A percentile compares a stretch with the other conserved stretches of the same genome.
phyloP scores from a whole-genome alignment of 352 stramenopile genomes.

The Phytopythium montanum region DNA sequence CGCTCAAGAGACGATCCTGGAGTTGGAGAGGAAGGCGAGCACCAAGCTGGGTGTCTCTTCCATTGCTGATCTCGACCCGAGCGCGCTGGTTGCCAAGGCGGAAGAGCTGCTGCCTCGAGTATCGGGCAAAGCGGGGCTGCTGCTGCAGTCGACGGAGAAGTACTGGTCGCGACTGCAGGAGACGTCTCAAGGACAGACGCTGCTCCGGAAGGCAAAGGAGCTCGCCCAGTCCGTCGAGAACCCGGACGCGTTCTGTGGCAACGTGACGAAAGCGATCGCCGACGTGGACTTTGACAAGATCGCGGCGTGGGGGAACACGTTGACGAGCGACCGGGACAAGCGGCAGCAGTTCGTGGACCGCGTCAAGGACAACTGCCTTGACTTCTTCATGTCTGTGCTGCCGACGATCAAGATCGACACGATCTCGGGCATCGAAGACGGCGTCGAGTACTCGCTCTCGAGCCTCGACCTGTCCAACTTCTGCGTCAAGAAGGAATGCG shows the following conservation, averaged over 20 bases:
- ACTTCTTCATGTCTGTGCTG: constrained; percentile 85
- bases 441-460: constrained; percentile 72
- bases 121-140: constrained; percentile 38
- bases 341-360: constrained; percentile 75
- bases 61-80: constrained; percentile 51
- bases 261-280: constrained; percentile 64
- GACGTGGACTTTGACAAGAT: constrained; percentile 72
- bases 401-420: constrained; percentile 82
- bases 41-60: constrained; percentile 55
- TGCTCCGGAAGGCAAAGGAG: constrained; percentile 68
- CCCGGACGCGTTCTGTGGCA: constrained; percentile 63
- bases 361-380: constrained; percentile 80
- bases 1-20: constrained; percentile 46
- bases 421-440: constrained; percentile 74
- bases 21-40: constrained; percentile 59
- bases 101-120: constrained; percentile 64
- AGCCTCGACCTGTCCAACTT: constrained; percentile 83
- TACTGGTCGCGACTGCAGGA: constrained; percentile 72
- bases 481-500: constrained; percentile 78
- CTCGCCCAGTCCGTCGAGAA: constrained; percentile 75
- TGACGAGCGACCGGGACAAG: constrained; percentile 61
- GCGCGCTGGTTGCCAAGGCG: constrained; percentile 49
- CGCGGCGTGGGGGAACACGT: constrained; percentile 53
- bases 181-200: constrained; percentile 53
- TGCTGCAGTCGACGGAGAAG: constrained; percentile 64